Evolutionary conservation across 176 grass and related monocot genomes (phyloP), one percentile per base, ranked within the genome.

Genomic region (Dactylis glomerata): DNA sequence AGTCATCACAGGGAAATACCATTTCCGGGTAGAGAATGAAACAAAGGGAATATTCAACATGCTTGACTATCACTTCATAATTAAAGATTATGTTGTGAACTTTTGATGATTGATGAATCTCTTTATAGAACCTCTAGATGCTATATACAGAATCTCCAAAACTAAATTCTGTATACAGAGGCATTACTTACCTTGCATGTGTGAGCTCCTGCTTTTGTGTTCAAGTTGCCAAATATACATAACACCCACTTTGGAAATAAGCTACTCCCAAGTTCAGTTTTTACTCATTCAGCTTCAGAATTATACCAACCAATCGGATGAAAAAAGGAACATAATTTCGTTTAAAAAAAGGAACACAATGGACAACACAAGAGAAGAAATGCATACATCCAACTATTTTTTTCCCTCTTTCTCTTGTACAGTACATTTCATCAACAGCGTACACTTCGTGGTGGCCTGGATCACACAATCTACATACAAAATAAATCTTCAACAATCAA

Each of bases 381-480:
- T 84, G 85, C 54, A 68, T 56, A 76, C 49, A 54, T 68, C 61
- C 40, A 71, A 42, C 24, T 70, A 77, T 65, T 67, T 30, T 30
- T 73, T 44, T 46, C 41, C 34, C 23, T 41, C 16, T 82, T 73
- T 81, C 76, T 91, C 81, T 87, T 81, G 81, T 87, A 81, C 81
- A 84, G 19, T 87, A 84, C 85, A 87, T 49, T 87, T 87, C 28
- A 63, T 82, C 76, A 31, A 67, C 51, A 50, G 49, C 67, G 10
- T 50, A 71, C 65, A 75, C 85, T 49, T 42, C 31, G 32, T 61
- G 61, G 68, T 42, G 11, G 11, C 20, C 1, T 74, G 45, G 84
- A 86, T 82, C 83, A 82, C 72, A 78, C 74, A 65, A 11, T 75
- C 84, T 90, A 90, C 65, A 17, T 87, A 87, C 75, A 87, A 84